phyloP scores from a whole-genome alignment of 2,329 filamentous ascomycete species.

The Neospermospora avenae region DNA sequence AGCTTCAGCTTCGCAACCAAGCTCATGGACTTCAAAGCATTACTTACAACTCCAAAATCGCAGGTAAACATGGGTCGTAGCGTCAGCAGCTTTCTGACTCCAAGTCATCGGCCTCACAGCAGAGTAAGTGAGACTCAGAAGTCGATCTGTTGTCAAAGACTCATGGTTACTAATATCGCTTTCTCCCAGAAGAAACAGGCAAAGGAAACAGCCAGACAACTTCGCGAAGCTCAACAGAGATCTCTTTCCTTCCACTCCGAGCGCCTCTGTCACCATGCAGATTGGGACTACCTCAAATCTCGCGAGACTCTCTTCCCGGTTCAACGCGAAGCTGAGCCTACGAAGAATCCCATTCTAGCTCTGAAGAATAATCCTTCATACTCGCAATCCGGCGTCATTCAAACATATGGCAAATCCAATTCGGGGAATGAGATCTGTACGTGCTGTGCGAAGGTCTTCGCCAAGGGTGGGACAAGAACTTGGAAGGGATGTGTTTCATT shows the following conservation, averaged over 20 bases:
- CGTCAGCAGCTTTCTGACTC: background rate
- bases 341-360: background rate
- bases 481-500: constrained; percentile 1
- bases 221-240: background rate
- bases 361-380: background rate
- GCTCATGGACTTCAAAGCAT: background rate
- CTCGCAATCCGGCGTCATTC: background rate
- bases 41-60: background rate
- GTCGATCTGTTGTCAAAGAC: background rate
- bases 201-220: background rate
- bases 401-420: background rate
- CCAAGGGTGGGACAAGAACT: background rate
- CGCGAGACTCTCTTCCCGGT: background rate
- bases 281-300: background rate
- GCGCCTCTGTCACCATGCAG: background rate
- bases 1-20: background rate
- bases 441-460: background rate
- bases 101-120: background rate
- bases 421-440: background rate
- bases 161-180: background rate
- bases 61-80: background rate
- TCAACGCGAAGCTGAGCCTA: background rate
- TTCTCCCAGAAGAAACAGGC: background rate
- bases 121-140: background rate
- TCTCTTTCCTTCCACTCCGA: background rate